These are phyloP conservation scores for Hypomontagnella monticulosa DNA, from an alignment of 495 filamentous ascomycete species.

Conservation along the genomic window DNA sequence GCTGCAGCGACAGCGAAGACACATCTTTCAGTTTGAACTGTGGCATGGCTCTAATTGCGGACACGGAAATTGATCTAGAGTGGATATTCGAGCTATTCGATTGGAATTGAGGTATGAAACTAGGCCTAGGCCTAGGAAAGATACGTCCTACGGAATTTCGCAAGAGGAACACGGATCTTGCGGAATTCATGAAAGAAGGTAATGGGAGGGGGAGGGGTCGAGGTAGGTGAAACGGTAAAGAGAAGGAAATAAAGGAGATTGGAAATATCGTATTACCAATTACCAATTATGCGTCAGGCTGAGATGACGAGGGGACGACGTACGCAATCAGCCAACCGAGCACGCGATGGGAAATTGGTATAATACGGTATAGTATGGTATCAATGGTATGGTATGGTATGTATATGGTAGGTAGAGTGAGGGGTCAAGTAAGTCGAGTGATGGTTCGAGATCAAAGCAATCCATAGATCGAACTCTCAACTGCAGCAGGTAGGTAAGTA, in stretches of 20 bases:
- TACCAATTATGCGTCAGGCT: constrained; percentile 22
- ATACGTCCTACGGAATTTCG: constrained; percentile 18
- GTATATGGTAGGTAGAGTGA: not conserved
- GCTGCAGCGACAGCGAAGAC: constrained; percentile 73
- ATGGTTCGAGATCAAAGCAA: constrained; percentile 21
- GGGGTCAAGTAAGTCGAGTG: constrained; percentile 24
- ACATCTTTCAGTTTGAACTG: constrained; percentile 91
- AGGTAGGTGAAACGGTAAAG: not conserved
- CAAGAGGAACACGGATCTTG: constrained; percentile 26
- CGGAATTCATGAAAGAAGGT: constrained; percentile 41
- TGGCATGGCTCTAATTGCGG: constrained; percentile 54
- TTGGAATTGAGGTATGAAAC: constrained; percentile 8
- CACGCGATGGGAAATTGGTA: constrained; percentile 8
- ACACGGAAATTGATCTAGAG: constrained; percentile 30
- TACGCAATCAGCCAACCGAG: constrained; percentile 20
- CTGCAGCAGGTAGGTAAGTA: not conserved
- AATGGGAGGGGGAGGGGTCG: not conserved
- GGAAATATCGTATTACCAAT: constrained; percentile 21
- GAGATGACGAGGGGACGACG: constrained; percentile 13
- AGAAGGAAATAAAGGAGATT: not conserved
- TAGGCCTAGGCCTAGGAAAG: constrained; percentile 13
- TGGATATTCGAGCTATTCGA: constrained; percentile 5
- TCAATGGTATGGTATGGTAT: too few species aligned
- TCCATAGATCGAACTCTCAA: constrained; percentile 16
- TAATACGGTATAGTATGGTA: not conserved